Base-by-base conservation (phyloP, 495 filamentous ascomycete species). In the Tuber calosporum region DNA sequence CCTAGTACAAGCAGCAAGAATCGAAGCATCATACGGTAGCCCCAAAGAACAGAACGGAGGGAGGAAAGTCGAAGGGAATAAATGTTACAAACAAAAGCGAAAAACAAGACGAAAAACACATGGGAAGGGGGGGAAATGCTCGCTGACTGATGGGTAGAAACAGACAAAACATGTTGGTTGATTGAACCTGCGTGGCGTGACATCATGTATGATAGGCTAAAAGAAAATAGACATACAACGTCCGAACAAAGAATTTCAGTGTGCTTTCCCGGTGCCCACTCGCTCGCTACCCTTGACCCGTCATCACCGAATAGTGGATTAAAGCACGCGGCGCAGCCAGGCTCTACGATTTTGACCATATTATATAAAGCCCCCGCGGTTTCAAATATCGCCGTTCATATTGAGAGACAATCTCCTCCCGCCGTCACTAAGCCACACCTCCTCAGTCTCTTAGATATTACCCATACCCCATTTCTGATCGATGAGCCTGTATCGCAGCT, bases 401-500 rank as follows among this genome's bases (percentile, higher is more conserved):
- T 15, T 34, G 26, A 58, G 30, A 58, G 48, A 69, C 11, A 38
- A 69, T n/a, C 37, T 69, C 41, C 17, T 40, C 68, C 39, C 20
- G 42, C 62, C n/a, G 67, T 26, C 17, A 30, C 70, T 37, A 26
- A 70, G 43, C 71, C 26, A 70, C 48, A 15, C 38, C n/a, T 36
- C 39, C 5, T 7, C 30, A 30, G 17, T 67, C 37, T 30, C 68
- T 75, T 74, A 81, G 69, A 84, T 84, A 73, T 83, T 81, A 69
- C 81, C 78, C 58, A 76, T 78, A 67, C 88, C 87, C 75, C 81
- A 86, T 86, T 93, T 93, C 85, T 91, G 87, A 77, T 93, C 90
- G 75, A 92, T 91, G 78, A 88, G 84, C 70, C 87, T 84, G 84
- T 89, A 93, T 67, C 91, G 84, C 82, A 88, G 86, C 70, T 86